Percentiles rank a stretch among this genome's conserved stretches.
phyloP scores from a whole-genome alignment of 2,329 filamentous ascomycete genomes.

The Graphilbum ipis-grandicollis region DNA sequence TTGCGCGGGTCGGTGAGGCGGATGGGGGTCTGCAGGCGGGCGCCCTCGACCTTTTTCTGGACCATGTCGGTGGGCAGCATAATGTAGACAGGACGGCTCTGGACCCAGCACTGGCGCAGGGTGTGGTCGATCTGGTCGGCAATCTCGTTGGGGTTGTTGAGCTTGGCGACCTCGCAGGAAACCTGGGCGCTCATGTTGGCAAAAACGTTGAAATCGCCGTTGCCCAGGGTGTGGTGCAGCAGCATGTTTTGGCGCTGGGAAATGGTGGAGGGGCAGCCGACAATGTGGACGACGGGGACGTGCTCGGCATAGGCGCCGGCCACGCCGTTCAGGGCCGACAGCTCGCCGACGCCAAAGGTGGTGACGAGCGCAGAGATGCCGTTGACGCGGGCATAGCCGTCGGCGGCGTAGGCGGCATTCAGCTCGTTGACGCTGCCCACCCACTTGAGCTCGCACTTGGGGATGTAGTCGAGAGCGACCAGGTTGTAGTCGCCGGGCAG shows the following conservation, averaged over 20 bases:
- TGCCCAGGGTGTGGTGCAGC: conserved; percentile 35
- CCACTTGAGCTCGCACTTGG: conserved; percentile 27
- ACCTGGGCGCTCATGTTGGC: conserved; percentile 58
- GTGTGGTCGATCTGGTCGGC: conserved; percentile 63
- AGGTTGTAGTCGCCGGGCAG: conserved; percentile 38
- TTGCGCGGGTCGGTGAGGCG: conserved; percentile 48
- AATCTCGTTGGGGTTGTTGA: conserved; percentile 53
- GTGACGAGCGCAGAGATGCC: conserved; percentile 38
- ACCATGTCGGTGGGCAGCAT: conserved; percentile 71
- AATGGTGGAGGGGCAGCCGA: conserved; percentile 15
- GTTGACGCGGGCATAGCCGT: conserved; percentile 42
- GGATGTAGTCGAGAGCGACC: conserved; percentile 30
- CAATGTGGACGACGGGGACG: conserved; percentile 36
- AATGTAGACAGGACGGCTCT: conserved; percentile 68
- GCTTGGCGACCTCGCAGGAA: conserved; percentile 52
- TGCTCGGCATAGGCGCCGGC: conserved; percentile 39
- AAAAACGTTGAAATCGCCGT: conserved; percentile 47
- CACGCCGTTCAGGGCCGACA: conserved; percentile 37
- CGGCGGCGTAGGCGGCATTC: conserved; percentile 40
- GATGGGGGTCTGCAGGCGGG: conserved; percentile 51
- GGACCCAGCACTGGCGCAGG: conserved; percentile 55
- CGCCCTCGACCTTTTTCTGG: conserved; percentile 56
- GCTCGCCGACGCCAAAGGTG: conserved; percentile 39
- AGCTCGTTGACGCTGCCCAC: conserved; percentile 35
- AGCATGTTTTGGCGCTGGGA: conserved; percentile 12